phyloP scores from a whole-genome alignment of 23 red algal species.

The Gracilariopsis chorda region DNA sequence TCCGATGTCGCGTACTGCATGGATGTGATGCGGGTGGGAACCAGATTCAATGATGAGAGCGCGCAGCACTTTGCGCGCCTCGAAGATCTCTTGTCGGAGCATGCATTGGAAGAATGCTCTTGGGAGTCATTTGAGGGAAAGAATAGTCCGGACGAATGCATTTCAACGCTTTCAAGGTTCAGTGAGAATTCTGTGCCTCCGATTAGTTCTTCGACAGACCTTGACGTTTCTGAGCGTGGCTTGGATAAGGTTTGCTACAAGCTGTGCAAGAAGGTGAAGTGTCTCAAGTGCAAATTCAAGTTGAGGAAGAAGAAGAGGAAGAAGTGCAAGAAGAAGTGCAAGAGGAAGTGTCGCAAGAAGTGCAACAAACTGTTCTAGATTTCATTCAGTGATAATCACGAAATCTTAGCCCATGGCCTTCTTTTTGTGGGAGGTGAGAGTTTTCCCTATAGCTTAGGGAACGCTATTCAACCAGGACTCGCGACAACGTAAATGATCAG shows the following conservation, averaged over 20 bases:
- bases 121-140: constrained; percentile 22
- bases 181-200: not conserved
- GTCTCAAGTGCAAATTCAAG: constrained; percentile 21
- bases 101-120: constrained; percentile 2
- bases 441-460: no score
- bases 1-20: constrained; percentile 22
- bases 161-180: not conserved
- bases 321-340: constrained; percentile 35
- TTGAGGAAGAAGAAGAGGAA: not conserved
- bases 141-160: not conserved
- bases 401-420: no score
- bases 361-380: not conserved
- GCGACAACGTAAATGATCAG: no score
- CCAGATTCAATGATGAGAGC: not conserved
- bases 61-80: not conserved
- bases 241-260: constrained; percentile 10
- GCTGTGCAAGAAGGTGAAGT: not conserved
- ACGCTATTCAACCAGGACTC: no score
- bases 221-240: not conserved
- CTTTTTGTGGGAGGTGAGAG: no score
- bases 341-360: constrained; percentile 8
- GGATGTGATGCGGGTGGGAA: constrained; percentile 20
- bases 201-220: not conserved
- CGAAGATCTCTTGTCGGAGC: not conserved
- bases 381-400: no score